These are phyloP conservation scores for Ceratocystis cubensis DNA, from an alignment of 2,329 filamentous ascomycete species.

Conservation along the genomic window DNA sequence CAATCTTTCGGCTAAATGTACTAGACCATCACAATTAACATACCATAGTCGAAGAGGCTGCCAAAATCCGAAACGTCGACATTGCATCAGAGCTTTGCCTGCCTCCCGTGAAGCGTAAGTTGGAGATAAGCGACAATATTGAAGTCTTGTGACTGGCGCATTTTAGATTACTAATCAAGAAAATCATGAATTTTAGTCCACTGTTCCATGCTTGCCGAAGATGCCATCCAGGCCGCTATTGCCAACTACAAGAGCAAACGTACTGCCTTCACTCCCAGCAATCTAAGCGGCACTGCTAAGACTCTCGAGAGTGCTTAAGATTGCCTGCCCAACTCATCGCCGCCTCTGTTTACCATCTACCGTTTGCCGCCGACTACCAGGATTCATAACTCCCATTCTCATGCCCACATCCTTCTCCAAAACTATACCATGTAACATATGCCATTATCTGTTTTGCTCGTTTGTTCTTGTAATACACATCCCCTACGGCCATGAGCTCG, in stretches of 20 bases:
- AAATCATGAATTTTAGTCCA: constrained; percentile 45
- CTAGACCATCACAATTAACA: neutral
- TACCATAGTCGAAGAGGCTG: constrained; percentile 65
- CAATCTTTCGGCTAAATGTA: too few species aligned
- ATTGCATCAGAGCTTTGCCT: constrained; percentile 93
- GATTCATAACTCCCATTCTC: neutral
- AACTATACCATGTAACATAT: constrained; percentile 9
- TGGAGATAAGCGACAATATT: neutral
- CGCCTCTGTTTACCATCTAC: neutral
- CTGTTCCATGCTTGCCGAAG: constrained; percentile 84
- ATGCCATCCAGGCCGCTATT: constrained; percentile 84
- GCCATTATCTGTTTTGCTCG: neutral
- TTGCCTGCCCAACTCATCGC: neutral
- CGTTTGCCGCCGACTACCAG: neutral
- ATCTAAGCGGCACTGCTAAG: constrained; percentile 60
- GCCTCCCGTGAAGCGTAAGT: constrained; percentile 74
- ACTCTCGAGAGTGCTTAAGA: constrained; percentile 16
- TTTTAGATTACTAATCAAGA: neutral
- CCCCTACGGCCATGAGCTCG: neutral
- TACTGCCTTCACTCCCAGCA: constrained; percentile 43
- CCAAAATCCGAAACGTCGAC: constrained; percentile 88
- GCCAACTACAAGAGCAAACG: constrained; percentile 81
- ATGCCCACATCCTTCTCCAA: neutral
- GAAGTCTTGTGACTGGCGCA: neutral
- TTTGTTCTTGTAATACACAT: constrained; percentile 3